Conservation (phyloP, 148 eudicot species). For the Rhododendron simsii region DNA sequence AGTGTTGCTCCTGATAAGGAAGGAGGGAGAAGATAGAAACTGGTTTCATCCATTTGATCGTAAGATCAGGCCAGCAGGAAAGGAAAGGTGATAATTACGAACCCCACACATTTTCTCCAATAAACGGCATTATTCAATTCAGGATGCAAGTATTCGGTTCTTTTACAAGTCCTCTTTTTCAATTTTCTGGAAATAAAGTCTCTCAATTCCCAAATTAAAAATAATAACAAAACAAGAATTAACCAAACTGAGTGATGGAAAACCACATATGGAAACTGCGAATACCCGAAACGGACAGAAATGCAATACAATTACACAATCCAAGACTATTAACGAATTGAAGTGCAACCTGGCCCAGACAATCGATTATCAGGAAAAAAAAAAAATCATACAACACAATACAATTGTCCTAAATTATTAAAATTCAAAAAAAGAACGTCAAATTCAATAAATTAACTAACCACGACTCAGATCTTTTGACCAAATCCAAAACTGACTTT, state of each 20-base stretch:
- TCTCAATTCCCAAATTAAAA: neutral
- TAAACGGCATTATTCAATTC: neutral
- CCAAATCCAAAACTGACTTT: neutral
- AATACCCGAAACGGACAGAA: neutral
- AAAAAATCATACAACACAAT: neutral
- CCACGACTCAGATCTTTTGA: slow-evolving; percentile 3
- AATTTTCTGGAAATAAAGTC: neutral
- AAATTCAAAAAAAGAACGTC: neutral
- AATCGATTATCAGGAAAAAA: too few species aligned
- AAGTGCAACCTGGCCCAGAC: neutral
- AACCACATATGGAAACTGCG: neutral
- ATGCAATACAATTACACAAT: neutral
- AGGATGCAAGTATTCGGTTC: neutral
- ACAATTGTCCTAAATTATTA: neutral
- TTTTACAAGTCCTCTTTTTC: neutral
- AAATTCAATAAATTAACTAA: neutral
- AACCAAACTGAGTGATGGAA: neutral
- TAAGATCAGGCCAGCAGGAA: neutral
- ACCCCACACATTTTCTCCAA: neutral
- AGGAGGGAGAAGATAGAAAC: neutral
- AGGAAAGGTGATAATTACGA: neutral
- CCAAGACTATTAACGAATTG: neutral
- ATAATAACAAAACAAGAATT: neutral
- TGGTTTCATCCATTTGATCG: neutral
- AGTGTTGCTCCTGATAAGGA: neutral